Percentiles rank a stretch among this genome's conserved stretches.
Conservation (phyloP, 202 grass and related monocot species). For the Eragrostis tef region DNA sequence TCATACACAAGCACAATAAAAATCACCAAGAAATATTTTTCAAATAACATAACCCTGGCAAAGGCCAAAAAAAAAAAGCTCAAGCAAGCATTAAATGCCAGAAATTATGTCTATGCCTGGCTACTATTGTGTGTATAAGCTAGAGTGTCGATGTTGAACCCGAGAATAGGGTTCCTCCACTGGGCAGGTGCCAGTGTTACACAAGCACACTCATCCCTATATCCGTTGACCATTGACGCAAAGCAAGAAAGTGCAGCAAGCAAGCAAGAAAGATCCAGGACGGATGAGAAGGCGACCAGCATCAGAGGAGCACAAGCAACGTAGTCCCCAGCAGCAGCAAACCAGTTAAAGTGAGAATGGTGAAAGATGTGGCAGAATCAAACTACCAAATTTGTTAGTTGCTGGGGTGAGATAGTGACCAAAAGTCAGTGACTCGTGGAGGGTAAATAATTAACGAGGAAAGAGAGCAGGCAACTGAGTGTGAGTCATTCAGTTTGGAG, state of each 20-base stretch:
- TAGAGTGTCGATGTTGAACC: neutral
- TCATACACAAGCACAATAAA: constrained; percentile 18
- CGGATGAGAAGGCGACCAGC: neutral
- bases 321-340: neutral
- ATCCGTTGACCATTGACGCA: neutral
- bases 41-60: neutral
- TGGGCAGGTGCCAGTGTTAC: neutral
- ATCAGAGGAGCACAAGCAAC: neutral
- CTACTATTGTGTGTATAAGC: neutral
- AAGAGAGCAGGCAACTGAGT: neutral
- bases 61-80: neutral
- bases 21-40: neutral
- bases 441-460: neutral
- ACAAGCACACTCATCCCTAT: neutral
- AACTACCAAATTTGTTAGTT: neutral
- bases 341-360: neutral
- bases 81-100: neutral
- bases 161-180: no score
- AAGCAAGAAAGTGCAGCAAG: neutral
- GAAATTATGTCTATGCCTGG: neutral
- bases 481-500: neutral
- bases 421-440: neutral
- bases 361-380: neutral
- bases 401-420: neutral
- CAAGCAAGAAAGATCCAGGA: neutral